phyloP scores from a whole-genome alignment of 306 rosid species.

The Trifolium dubium region DNA sequence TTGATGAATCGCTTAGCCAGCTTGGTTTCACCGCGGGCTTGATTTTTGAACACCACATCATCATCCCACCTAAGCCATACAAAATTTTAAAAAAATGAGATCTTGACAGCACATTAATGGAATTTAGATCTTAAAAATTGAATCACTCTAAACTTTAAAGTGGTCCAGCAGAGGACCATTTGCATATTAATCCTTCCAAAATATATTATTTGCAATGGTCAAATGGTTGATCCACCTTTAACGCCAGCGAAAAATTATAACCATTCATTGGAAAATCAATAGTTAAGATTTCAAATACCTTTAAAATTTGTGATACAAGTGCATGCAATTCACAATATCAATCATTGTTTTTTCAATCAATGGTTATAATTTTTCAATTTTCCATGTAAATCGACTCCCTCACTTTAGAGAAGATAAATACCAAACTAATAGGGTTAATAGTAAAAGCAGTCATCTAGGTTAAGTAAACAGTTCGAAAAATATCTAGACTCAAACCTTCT shows the following conservation, averaged over 20 bases:
- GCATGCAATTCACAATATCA: no score
- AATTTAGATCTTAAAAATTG: neutral
- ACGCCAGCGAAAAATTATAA: no score
- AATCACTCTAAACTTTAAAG: neutral
- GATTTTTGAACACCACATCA: constrained; percentile 92
- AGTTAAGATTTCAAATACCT: no score
- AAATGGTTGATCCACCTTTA: neutral
- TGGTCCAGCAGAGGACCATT: neutral
- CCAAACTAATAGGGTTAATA: constrained; percentile 1
- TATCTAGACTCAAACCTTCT: constrained; percentile 61
- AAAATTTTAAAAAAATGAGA: neutral
- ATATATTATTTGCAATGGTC: neutral
- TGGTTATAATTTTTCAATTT: neutral
- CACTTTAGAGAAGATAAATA: neutral
- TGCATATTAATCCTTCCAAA: neutral
- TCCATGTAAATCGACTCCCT: neutral
- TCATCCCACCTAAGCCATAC: constrained; percentile 75
- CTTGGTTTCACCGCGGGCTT: constrained; percentile 92
- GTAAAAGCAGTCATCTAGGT: neutral
- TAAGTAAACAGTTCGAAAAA: neutral
- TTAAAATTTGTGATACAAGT: no score
- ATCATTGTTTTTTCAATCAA: neutral
- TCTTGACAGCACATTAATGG: neutral
- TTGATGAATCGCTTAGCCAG: constrained; percentile 86
- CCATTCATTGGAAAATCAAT: neutral